Evolutionary conservation across 345 rosid genomes (phyloP).

Genomic region (Populus davidiana): DNA sequence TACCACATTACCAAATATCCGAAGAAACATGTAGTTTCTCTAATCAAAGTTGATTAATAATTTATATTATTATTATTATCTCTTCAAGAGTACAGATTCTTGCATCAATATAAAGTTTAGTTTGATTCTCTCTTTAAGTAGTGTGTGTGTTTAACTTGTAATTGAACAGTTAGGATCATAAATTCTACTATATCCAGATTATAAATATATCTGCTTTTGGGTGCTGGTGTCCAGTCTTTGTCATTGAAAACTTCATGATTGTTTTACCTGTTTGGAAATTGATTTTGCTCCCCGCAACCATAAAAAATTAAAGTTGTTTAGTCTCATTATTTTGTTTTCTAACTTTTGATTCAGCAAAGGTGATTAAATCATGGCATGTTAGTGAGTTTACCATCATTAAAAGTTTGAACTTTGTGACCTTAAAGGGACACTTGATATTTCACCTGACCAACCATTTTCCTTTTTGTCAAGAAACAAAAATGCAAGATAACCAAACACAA

Average conservation of each 20-base stretch:
- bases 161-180: not conserved
- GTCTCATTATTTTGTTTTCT: conserved; percentile 58
- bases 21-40: not conserved
- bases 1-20: too few relatives aligned
- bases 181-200: conserved; percentile 10
- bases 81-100: not conserved
- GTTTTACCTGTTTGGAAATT: conserved; percentile 77
- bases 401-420: conserved; percentile 51
- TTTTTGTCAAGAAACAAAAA: conserved; percentile 17
- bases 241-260: conserved; percentile 57
- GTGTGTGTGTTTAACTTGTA: not conserved
- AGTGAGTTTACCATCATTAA: conserved; percentile 79
- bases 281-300: conserved; percentile 90
- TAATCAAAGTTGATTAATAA: too few relatives aligned
- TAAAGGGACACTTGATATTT: conserved; percentile 36
- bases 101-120: not conserved
- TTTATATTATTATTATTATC: too few relatives aligned
- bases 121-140: not conserved
- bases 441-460: conserved; percentile 44
- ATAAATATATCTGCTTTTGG: conserved; percentile 26
- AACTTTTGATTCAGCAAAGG: conserved; percentile 64
- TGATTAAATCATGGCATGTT: conserved; percentile 67
- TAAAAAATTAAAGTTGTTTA: conserved; percentile 47
- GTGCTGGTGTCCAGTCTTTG: conserved; percentile 46
- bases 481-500: not conserved